These are phyloP conservation scores for Fraxinus cuspidata DNA, from an alignment of 257 asterid genomes.

Conservation along the genomic window DNA sequence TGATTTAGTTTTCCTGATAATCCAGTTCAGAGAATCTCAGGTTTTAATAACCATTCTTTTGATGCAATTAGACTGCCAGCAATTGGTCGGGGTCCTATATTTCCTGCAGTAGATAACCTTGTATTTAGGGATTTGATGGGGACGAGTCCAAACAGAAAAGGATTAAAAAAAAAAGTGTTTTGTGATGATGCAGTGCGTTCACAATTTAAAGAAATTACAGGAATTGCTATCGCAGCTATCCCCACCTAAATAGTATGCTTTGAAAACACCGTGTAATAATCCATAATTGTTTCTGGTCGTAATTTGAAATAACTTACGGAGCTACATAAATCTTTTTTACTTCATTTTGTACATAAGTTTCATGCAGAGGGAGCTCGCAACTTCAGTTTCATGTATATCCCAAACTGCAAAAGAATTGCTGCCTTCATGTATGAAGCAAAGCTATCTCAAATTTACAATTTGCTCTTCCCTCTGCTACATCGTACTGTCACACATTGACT, in stretches of 20 bases:
- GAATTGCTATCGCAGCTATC: not conserved
- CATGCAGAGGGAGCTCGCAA: not conserved
- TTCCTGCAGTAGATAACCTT: not conserved
- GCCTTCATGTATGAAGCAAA: conserved; percentile 4
- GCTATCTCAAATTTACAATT: not conserved
- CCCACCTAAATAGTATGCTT: not conserved
- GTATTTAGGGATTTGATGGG: not conserved
- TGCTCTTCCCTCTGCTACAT: not conserved
- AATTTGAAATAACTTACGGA: no score
- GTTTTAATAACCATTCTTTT: not conserved
- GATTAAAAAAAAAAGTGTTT: not conserved
- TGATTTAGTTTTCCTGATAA: not conserved
- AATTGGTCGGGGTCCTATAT: not conserved
- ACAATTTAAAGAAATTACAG: not conserved
- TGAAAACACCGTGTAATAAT: no score
- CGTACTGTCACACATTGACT: not conserved
- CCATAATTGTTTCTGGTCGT: not conserved
- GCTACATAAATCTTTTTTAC: not conserved
- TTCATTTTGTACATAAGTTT: not conserved
- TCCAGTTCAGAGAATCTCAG: not conserved
- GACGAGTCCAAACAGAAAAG: not conserved
- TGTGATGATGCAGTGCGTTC: not conserved
- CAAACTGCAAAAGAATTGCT: not conserved
- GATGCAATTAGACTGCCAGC: not conserved
- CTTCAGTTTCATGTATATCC: not conserved